A percentile compares a stretch with the other conserved stretches of the same genome.
These are phyloP conservation scores for Thalassiosira hispida DNA, from an alignment of 352 stramenopile genomes.

Conservation along the genomic window DNA sequence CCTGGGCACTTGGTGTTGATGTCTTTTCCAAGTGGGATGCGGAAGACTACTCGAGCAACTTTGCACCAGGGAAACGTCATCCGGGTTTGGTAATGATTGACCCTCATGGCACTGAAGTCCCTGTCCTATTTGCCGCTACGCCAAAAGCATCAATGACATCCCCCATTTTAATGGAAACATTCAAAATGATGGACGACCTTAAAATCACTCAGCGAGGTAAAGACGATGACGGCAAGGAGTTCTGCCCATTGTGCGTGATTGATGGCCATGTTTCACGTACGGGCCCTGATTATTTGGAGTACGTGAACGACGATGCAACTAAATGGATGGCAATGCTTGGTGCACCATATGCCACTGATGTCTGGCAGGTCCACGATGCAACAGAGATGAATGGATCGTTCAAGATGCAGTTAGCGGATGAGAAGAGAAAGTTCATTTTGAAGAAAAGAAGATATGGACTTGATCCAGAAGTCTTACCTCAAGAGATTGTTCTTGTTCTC, in stretches of 20 bases:
- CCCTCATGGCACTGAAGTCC: background rate
- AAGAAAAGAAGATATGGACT: background rate
- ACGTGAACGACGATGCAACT: background rate
- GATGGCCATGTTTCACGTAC: background rate
- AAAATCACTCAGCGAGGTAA: background rate
- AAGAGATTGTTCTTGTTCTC: conserved; percentile 4
- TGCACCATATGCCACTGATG: conserved; percentile 1
- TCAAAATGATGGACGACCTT: conserved; percentile 16
- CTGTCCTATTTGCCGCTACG: conserved; percentile 9
- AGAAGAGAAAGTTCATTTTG: background rate
- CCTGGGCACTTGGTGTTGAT: conserved; percentile 29
- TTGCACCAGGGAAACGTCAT: conserved; percentile 21
- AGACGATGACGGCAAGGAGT: background rate
- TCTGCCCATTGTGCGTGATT: background rate
- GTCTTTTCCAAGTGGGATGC: conserved; percentile 21
- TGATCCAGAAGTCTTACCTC: conserved; percentile 3
- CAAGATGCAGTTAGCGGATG: conserved; percentile 1
- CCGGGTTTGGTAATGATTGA: background rate
- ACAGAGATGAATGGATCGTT: conserved; percentile 13
- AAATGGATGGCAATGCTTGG: conserved; percentile 4
- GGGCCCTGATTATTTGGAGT: background rate
- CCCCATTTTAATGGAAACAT: background rate
- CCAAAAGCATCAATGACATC: conserved; percentile 17
- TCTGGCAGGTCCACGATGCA: conserved; percentile 22
- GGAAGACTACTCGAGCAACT: background rate